Base-by-base conservation (phyloP, 208 protist species). In the Jaenimonas drosophilae region DNA sequence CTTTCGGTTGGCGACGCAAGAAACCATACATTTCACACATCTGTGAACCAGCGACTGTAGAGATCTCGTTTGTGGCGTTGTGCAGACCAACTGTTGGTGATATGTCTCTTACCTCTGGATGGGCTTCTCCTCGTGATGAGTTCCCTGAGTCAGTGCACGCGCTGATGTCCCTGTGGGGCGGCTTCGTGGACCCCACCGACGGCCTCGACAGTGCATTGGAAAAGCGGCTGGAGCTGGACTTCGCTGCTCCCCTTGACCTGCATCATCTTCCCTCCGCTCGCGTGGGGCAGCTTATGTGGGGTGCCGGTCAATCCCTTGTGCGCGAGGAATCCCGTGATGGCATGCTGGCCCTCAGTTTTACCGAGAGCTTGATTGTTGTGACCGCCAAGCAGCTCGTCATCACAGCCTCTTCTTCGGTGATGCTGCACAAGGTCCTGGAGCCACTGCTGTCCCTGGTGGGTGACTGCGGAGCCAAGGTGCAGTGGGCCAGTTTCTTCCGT, bases 211-310 rank as follows among this genome's bases (percentile, higher is more conserved):
- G 71, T 41, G 70, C 74, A 0, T 58, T 85, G 19, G 79, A 93
- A 57, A 93, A 93, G 62, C 79, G 84, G 17, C 70, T 89, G 17
- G 76, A 93, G 67, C 40, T 93, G 11, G 76, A 93, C 69, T 84
- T 92, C 56, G 45, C 53, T 4, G 33, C 42, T 14, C 33, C 17
- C 34, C 33, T 11, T 38, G 23, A 21, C 51, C 17, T 33, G 28
- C 7, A 36, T 27, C 2, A n/a, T n/a, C 47, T 86, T 19, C 54
- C 58, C 7, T 60, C 64, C 42, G 47, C 45, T 16, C 64, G 77
- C 42, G 41, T 87, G 20, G 61, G 57, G 48, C 14, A 31, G 21
- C 51, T 74, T 25, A 58, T 87, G 47, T 54, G 49, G 7, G 42
- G 41, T 28, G 64, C 50, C 3, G 69, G 70, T 34, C 64, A 85